phyloP scores from a whole-genome alignment of 2,329 filamentous ascomycete species.

The Lasiodiplodia hormozganensis region DNA sequence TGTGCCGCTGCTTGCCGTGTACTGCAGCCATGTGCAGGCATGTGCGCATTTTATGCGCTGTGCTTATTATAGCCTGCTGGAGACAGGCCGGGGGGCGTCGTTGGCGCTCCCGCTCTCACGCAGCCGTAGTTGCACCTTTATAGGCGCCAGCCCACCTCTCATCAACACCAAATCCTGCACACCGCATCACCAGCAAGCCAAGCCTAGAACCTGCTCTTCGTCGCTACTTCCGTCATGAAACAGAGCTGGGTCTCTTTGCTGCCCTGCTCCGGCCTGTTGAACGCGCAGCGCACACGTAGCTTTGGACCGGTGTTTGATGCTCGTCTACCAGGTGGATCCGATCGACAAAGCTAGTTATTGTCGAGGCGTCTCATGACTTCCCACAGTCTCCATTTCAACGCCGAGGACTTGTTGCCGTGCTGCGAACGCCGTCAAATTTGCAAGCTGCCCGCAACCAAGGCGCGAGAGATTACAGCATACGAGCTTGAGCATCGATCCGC shows the following conservation, averaged over 20 bases:
- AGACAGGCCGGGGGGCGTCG: not conserved
- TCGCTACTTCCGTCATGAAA: not conserved
- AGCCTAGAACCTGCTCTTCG: not conserved
- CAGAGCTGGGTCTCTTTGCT: not conserved
- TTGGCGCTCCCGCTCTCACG: conserved; percentile 6
- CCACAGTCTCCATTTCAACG: not conserved
- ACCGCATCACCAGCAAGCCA: not conserved
- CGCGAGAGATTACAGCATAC: not conserved
- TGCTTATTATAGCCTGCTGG: conserved; percentile 22
- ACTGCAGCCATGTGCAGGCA: conserved; percentile 14
- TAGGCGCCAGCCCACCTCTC: not conserved
- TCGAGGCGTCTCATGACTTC: conserved; percentile 15
- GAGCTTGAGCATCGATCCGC: not conserved
- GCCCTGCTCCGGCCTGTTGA: not conserved
- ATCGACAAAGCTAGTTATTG: conserved; percentile 16
- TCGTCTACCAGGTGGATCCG: conserved; percentile 14
- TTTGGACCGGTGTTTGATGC: conserved; percentile 16
- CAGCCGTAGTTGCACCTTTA: conserved; percentile 21
- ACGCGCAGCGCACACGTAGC: conserved; percentile 23
- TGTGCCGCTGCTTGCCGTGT: conserved; percentile 16
- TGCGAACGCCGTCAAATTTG: not conserved
- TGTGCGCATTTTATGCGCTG: conserved; percentile 21
- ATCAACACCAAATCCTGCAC: conserved; percentile 1
- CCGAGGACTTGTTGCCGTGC: not conserved
- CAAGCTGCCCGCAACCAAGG: not conserved